Evolutionary conservation across 805 yeast genomes (phyloP).

Genomic region (Starmerella sirachaensis): DNA sequence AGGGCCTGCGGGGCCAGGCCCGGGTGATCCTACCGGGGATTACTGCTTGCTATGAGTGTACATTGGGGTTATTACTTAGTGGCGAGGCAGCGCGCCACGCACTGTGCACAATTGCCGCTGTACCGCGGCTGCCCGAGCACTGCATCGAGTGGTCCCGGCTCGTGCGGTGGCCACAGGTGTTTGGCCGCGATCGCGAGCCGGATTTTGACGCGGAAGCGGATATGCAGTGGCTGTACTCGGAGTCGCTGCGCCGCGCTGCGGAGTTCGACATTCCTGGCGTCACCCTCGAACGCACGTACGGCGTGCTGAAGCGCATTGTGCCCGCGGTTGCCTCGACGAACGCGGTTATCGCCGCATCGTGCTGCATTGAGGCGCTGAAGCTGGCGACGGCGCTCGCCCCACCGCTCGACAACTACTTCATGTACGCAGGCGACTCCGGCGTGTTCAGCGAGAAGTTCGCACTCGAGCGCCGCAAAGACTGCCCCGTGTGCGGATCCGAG

Average conservation of each 20-base stretch:
- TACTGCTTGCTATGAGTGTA: constrained; percentile 88
- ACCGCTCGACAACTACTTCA: constrained; percentile 61
- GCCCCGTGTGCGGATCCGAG: constrained; percentile 62
- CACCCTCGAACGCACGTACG: constrained; percentile 58
- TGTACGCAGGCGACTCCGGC: constrained; percentile 74
- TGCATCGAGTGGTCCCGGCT: constrained; percentile 84
- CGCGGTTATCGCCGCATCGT: constrained; percentile 79
- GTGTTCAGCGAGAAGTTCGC: constrained; percentile 62
- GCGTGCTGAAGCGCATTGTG: constrained; percentile 81
- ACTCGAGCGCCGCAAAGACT: constrained; percentile 46
- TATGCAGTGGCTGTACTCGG: constrained; percentile 47
- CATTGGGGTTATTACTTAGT: constrained; percentile 50
- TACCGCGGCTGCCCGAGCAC: constrained; percentile 90
- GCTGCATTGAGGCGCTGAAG: constrained; percentile 78
- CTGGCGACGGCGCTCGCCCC: constrained; percentile 61
- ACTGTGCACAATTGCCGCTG: constrained; percentile 85
- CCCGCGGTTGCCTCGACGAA: constrained; percentile 94
- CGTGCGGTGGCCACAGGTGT: constrained; percentile 51
- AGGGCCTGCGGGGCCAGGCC: constrained; percentile 85
- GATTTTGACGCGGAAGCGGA: constrained; percentile 62
- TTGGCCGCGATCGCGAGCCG: constrained; percentile 31
- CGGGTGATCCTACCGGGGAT: constrained; percentile 76
- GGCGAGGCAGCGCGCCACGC: constrained; percentile 53
- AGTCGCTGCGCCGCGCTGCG: constrained; percentile 48
- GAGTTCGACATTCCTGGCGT: constrained; percentile 59